phyloP scores from a whole-genome alignment of 2,329 filamentous ascomycete genomes.

The Trichoderma cornu-damae region DNA sequence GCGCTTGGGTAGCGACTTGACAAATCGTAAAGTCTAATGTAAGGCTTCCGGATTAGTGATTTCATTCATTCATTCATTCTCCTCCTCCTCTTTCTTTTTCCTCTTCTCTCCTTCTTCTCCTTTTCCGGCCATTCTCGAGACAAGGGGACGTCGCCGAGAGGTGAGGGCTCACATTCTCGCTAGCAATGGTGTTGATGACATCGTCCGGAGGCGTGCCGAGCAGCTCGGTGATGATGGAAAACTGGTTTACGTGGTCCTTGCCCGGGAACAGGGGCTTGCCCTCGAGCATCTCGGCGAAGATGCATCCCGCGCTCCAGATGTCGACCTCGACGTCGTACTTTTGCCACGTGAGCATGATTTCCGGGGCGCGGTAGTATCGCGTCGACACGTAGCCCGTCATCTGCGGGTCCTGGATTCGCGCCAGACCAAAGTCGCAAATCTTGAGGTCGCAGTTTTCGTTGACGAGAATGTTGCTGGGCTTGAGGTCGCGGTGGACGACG shows the following conservation, averaged over 20 bases:
- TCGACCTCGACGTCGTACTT: constrained; percentile 99
- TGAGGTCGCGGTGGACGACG: constrained; percentile 94
- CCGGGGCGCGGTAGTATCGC: constrained; percentile 94
- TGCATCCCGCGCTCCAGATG: constrained; percentile 98
- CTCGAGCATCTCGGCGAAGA: constrained; percentile 98
- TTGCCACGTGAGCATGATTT: constrained; percentile 99
- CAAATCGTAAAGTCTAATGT: constrained; percentile 86
- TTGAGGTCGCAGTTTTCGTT: constrained; percentile 99
- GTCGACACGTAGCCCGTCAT: constrained; percentile 99
- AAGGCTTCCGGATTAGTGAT: neutral
- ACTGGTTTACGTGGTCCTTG: constrained; percentile 99
- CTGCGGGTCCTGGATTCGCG: constrained; percentile 96
- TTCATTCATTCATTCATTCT: no score
- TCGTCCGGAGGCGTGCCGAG: constrained; percentile 95
- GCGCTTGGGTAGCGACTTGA: constrained; percentile 92
- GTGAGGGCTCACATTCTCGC: constrained; percentile 73
- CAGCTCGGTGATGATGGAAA: constrained; percentile 98
- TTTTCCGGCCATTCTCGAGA: no score
- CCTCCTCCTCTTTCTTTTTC: no score
- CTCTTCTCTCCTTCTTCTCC: no score
- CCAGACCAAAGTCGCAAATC: constrained; percentile 97
- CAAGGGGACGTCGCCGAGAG: neutral
- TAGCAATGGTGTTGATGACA: constrained; percentile 97
- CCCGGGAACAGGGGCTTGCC: constrained; percentile 97
- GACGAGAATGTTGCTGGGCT: constrained; percentile 97